Evolutionary conservation across 768 basidiomycete genomes (phyloP), one percentile per base, ranked within the genome.

Genomic region (Lactifluus subvellereus): DNA sequence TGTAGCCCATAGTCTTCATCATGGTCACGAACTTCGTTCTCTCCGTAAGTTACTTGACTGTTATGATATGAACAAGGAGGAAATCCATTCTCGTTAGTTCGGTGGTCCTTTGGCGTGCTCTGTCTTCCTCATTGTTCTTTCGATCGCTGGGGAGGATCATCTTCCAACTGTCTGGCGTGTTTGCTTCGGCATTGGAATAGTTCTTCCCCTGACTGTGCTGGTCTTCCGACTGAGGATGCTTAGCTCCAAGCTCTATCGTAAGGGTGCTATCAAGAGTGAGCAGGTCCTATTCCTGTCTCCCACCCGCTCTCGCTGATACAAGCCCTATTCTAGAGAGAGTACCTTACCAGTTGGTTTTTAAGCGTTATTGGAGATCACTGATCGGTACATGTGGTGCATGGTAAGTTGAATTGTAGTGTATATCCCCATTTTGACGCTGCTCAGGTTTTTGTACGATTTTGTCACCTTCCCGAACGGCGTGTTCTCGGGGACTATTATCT

Each of bases 311-410:
- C 37, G n/a, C 16, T 56, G 32, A 66, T 47, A 42, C 49, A 13
- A 20, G 30, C 22, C 11, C 40, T 43, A 18, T 47, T 35, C 3
- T 54, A 85, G 84, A 71, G 27, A 76, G 69, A 18, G 84, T 87
- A 18, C 87, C 88, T 6, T 89, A 90, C 69, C 62, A 66, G 60
- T 76, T 89, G 27, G 80, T 84, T 11, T 1, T 87, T 57, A 82
- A 79, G 69, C 74, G 80, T 22, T 90, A 89, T 71, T 89, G 88
- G 88, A 81, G 74, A 64, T 54, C 82, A 6, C 73, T 91, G 20
- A 82, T 88, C 57, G 89, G 89, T 10, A 91, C 87, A 6, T 84
- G 82, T 61, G 87, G 86, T 16, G 85, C 87, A 49, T 90, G 88
- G 88, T 84, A 53, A 54, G 76, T 66, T 30, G 37, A 7, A 43